phyloP scores from a whole-genome alignment of 1,284 basidiomycete species.

The Ceratobasidium sp. region DNA sequence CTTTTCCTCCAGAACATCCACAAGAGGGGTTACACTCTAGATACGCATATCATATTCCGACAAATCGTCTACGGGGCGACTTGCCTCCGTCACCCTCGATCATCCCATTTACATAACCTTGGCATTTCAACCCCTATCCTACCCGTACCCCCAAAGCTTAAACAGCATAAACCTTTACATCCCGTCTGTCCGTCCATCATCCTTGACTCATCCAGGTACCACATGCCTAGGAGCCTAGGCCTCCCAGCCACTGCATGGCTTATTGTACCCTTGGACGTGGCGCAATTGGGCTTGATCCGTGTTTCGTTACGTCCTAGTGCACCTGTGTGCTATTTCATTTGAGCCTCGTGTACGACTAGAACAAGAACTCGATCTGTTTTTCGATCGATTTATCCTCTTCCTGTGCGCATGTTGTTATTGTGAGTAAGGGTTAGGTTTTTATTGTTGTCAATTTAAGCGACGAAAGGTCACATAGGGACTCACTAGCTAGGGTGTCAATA shows the following conservation, averaged over 20 bases:
- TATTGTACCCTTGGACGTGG: not conserved
- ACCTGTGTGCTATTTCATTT: not conserved
- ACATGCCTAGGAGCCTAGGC: not conserved
- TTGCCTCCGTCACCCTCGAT: too few relatives aligned
- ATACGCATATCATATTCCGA: too few relatives aligned
- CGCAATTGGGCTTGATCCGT: slow-evolving; percentile 1
- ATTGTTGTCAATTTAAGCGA: not conserved
- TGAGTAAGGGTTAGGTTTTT: not conserved
- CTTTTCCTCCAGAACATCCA: too few relatives aligned
- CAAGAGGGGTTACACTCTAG: too few relatives aligned
- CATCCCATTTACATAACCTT: too few relatives aligned
- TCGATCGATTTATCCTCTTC: not conserved
- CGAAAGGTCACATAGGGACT: not conserved
- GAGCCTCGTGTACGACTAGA: not conserved
- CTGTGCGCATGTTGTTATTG: not conserved
- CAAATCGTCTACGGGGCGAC: too few relatives aligned
- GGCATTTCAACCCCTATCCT: too few relatives aligned
- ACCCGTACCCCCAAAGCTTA: not conserved
- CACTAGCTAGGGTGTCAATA: not conserved
- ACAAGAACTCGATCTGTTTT: too few relatives aligned
- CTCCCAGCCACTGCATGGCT: not conserved
- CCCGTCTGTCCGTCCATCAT: not conserved
- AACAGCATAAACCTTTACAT: slow-evolving; percentile 1
- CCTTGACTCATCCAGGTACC: not conserved
- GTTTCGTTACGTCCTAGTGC: not conserved